A percentile compares a stretch with the other conserved stretches of the same genome.
Conservation (phyloP, 495 filamentous ascomycete genomes). For the Penicillium atrosanguineum region DNA sequence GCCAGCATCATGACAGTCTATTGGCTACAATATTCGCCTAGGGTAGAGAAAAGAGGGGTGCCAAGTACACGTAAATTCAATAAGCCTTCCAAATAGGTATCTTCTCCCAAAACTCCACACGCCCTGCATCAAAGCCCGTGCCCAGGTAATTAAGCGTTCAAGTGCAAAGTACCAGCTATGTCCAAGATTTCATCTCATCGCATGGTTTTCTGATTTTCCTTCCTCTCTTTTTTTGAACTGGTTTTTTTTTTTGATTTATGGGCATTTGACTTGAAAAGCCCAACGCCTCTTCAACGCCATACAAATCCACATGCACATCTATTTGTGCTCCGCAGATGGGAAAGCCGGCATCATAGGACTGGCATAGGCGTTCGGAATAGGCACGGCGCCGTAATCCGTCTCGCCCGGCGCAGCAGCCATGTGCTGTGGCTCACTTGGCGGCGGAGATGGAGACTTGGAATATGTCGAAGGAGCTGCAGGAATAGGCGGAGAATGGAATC, state of each 20-base stretch:
- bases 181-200: slow-evolving; percentile 4
- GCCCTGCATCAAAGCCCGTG: slow-evolving; percentile 14
- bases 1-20: neutral
- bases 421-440: slow-evolving; percentile 30
- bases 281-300: neutral
- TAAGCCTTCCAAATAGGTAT: slow-evolving; percentile 20
- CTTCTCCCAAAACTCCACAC: slow-evolving; percentile 14
- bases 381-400: slow-evolving; percentile 49
- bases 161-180: neutral
- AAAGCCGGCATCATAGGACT: slow-evolving; percentile 42
- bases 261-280: neutral
- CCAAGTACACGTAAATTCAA: neutral
- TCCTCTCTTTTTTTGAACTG: slow-evolving; percentile 10
- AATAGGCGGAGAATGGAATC: slow-evolving; percentile 46
- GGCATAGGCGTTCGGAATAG: slow-evolving; percentile 51
- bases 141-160: slow-evolving; percentile 4
- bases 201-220: slow-evolving; percentile 9
- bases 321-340: slow-evolving; percentile 30
- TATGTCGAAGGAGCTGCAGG: neutral
- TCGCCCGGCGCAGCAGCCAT: slow-evolving; percentile 49
- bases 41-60: slow-evolving; percentile 3
- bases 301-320: neutral
- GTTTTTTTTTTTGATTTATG: neutral
- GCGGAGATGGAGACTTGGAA: slow-evolving; percentile 23
- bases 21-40: neutral